Evolutionary conservation across 768 basidiomycete genomes (phyloP).

Genomic region (Cystobasidium ongulense): DNA sequence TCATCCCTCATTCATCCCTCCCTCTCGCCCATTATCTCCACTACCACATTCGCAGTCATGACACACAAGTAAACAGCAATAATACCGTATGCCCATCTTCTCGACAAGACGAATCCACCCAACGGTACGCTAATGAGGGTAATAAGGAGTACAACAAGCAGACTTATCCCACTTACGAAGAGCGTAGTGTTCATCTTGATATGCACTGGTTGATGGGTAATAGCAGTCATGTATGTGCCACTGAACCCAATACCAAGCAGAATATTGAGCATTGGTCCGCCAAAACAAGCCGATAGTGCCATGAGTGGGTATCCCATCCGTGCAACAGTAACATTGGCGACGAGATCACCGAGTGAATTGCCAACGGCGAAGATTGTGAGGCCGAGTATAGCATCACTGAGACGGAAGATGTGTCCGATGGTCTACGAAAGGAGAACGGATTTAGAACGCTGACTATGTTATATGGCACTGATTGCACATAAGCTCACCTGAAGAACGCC

Average conservation of each 20-base stretch:
- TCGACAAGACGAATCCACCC: constrained; percentile 70
- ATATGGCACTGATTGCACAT: neutral
- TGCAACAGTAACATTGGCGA: constrained; percentile 93
- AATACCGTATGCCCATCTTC: constrained; percentile 72
- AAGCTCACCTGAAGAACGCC: constrained; percentile 69
- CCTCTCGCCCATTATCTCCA: constrained; percentile 27
- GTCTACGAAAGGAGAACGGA: constrained; percentile 52
- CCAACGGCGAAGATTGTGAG: constrained; percentile 94
- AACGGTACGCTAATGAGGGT: constrained; percentile 77
- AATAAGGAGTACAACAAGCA: constrained; percentile 63
- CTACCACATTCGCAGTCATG: constrained; percentile 63
- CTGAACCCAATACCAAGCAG: constrained; percentile 74
- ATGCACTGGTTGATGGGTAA: constrained; percentile 48
- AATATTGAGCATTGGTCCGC: constrained; percentile 50
- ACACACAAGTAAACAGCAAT: constrained; percentile 64
- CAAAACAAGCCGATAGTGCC: constrained; percentile 93
- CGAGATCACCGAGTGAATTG: constrained; percentile 90
- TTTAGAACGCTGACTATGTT: neutral
- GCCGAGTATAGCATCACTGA: constrained; percentile 95
- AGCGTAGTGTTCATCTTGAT: constrained; percentile 75
- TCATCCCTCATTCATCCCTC: neutral
- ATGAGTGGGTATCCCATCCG: constrained; percentile 73
- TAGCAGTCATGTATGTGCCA: constrained; percentile 67
- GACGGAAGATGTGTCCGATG: constrained; percentile 83
- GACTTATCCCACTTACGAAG: constrained; percentile 69